These are phyloP conservation scores for Lepidium africanum DNA, from an alignment of 345 rosid genomes.

Conservation along the genomic window DNA sequence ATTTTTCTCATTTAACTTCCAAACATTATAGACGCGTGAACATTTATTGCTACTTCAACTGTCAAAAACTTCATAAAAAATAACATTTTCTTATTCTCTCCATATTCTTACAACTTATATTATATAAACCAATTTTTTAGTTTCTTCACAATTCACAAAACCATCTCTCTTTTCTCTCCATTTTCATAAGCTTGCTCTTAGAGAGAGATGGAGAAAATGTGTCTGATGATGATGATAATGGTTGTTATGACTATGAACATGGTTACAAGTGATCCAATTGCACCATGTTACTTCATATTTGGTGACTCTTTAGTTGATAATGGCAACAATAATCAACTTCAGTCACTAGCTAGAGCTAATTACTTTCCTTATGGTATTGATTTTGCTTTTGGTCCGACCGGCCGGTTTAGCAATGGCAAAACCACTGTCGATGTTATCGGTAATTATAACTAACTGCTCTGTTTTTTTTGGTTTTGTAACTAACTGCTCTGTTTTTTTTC, in stretches of 20 bases:
- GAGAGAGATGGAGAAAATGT: constrained; percentile 12
- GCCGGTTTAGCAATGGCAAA: constrained; percentile 72
- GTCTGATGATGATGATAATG: constrained; percentile 13
- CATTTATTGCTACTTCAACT: constrained; percentile 29
- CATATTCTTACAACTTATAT: constrained; percentile 9
- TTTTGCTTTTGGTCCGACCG: constrained; percentile 64
- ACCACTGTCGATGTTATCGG: constrained; percentile 76
- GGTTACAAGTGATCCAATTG: constrained; percentile 43
- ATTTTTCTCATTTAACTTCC: constrained; percentile 16
- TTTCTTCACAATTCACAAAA: background rate
- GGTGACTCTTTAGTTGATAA: constrained; percentile 90
- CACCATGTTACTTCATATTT: constrained; percentile 75
- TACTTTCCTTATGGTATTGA: constrained; percentile 88
- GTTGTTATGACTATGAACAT: constrained; percentile 15
- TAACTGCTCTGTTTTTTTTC: background rate
- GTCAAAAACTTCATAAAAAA: background rate
- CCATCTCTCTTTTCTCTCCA: background rate
- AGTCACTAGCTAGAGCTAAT: constrained; percentile 66
- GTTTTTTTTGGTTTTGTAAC: background rate
- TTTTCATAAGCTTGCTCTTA: background rate
- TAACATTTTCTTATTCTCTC: constrained; percentile 9
- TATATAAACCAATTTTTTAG: constrained; percentile 14
- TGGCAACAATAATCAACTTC: constrained; percentile 73
- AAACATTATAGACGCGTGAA: constrained; percentile 23
- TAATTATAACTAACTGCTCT: constrained; percentile 6